These are phyloP conservation scores for Narthecium ossifragum DNA, from an alignment of 106 monocot species.

Conservation along the genomic window DNA sequence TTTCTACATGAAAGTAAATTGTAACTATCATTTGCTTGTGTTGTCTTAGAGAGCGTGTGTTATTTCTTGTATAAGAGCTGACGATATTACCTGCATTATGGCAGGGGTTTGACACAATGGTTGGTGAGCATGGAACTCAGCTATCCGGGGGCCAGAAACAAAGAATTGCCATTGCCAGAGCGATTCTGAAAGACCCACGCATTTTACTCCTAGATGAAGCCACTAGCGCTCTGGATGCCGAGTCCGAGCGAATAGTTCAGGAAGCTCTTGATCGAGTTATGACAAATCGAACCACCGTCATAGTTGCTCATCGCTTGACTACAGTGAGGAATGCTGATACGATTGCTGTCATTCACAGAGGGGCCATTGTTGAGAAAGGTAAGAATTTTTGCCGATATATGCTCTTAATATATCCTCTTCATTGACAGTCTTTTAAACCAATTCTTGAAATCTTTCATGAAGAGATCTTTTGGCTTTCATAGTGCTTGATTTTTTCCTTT, in stretches of 20 bases:
- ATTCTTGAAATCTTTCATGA: no score
- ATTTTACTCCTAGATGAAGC: conserved; percentile 41
- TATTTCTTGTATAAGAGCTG: no score
- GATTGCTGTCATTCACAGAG: conserved; percentile 24
- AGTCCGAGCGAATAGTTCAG: conserved; percentile 25
- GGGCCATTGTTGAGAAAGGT: conserved; percentile 31
- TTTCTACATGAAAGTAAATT: not conserved
- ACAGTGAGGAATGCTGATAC: conserved; percentile 27
- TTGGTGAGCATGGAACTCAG: conserved; percentile 35
- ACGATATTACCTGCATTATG: not conserved
- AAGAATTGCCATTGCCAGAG: conserved; percentile 45
- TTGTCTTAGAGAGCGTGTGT: not conserved
- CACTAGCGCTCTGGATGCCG: conserved; percentile 32
- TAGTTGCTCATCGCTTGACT: conserved; percentile 26
- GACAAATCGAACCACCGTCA: conserved; percentile 23
- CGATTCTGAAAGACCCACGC: conserved; percentile 35
- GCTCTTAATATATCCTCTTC: no score
- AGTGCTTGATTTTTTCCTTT: no score
- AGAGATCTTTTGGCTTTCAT: no score
- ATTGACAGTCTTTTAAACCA: no score
- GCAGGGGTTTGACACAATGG: conserved; percentile 38
- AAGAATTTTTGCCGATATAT: no score
- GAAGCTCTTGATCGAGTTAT: conserved; percentile 31
- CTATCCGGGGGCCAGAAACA: conserved; percentile 54
- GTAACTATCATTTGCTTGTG: not conserved